Conservation (phyloP, 306 rosid species). For the Malus asiatica region DNA sequence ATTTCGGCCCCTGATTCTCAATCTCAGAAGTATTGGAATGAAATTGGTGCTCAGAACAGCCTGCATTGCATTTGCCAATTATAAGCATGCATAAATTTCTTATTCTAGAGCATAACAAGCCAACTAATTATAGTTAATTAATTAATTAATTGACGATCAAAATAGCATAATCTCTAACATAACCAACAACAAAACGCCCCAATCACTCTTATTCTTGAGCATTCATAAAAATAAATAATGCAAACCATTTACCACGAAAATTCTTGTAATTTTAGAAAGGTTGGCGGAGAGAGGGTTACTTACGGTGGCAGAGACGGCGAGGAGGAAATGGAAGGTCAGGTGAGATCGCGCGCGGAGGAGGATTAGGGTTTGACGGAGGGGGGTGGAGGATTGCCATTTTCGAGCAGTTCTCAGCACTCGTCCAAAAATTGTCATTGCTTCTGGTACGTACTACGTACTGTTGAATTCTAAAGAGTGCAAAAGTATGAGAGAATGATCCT, state of each 20-base stretch:
- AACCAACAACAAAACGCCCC: too few species aligned
- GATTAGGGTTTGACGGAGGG: constrained; percentile 39
- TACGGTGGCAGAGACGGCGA: constrained; percentile 22
- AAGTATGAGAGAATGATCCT: too few species aligned
- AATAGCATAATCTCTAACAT: too few species aligned
- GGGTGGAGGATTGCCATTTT: constrained; percentile 7
- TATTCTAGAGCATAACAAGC: too few species aligned
- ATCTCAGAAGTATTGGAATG: constrained; percentile 20
- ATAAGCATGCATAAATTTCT: not conserved
- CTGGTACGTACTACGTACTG: not conserved
- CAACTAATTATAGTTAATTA: too few species aligned
- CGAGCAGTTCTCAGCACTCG: constrained; percentile 33
- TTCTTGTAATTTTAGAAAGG: too few species aligned
- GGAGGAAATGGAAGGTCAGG: constrained; percentile 8
- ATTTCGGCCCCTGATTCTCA: constrained; percentile 10
- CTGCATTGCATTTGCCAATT: constrained; percentile 23
- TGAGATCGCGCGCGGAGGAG: constrained; percentile 18
- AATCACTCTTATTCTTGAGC: too few species aligned
- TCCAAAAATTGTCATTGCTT: constrained; percentile 34
- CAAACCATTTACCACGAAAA: not conserved
- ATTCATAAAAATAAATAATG: not conserved
- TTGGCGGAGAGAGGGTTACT: constrained; percentile 2
- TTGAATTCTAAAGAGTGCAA: too few species aligned
- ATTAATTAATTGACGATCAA: too few species aligned
- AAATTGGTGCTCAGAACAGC: constrained; percentile 1